phyloP scores from a whole-genome alignment of 2,329 filamentous ascomycete genomes.

The Fusarium buxicola region DNA sequence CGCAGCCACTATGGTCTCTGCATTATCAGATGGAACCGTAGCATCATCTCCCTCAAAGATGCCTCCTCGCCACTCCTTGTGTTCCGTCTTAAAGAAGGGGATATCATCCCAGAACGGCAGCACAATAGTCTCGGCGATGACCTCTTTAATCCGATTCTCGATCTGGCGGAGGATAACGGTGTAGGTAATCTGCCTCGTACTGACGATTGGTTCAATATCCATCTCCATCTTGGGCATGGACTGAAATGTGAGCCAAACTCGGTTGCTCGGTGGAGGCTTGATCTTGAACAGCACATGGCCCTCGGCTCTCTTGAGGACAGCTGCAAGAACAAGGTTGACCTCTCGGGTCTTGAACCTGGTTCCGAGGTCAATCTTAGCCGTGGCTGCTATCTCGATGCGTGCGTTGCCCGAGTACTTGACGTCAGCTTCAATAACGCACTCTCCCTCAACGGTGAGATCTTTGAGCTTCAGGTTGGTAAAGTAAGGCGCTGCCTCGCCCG shows the following conservation, averaged over 20 bases:
- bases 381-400: slow-evolving; percentile 89
- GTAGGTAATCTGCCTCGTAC: slow-evolving; percentile 94
- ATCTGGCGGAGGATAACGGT: slow-evolving; percentile 92
- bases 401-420: slow-evolving; percentile 91
- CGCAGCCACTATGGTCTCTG: slow-evolving; percentile 46
- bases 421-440: slow-evolving; percentile 88
- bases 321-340: slow-evolving; percentile 88
- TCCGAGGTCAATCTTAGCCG: slow-evolving; percentile 90
- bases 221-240: slow-evolving; percentile 94
- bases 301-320: slow-evolving; percentile 84
- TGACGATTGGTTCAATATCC: slow-evolving; percentile 95
- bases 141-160: slow-evolving; percentile 93
- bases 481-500: slow-evolving; percentile 87
- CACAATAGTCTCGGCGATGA: slow-evolving; percentile 91
- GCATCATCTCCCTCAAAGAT: slow-evolving; percentile 74
- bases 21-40: slow-evolving; percentile 47
- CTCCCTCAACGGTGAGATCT: slow-evolving; percentile 91
- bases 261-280: slow-evolving; percentile 95
- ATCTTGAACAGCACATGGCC: slow-evolving; percentile 88
- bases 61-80: slow-evolving; percentile 84
- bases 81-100: slow-evolving; percentile 85
- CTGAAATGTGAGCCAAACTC: slow-evolving; percentile 95
- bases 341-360: slow-evolving; percentile 89
- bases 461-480: slow-evolving; percentile 89
- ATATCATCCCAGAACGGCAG: slow-evolving; percentile 96